Conservation (phyloP, 2,329 filamentous ascomycete genomes). For the Nothomitra cinnamomea region DNA sequence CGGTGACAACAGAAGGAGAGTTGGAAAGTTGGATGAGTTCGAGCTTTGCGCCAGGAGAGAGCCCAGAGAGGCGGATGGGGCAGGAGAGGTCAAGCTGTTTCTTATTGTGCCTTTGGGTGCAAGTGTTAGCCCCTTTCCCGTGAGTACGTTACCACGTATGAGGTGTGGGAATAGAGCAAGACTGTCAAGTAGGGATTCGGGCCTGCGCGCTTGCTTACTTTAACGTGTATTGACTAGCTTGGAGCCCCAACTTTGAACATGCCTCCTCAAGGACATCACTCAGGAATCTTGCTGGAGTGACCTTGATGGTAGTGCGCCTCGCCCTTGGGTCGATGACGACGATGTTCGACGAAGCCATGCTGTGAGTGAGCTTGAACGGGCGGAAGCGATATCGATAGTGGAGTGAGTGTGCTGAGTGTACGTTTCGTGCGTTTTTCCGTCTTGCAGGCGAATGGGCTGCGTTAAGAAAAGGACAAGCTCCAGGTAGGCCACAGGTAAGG, state of each 20-base stretch:
- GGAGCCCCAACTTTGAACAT: constrained; percentile 62
- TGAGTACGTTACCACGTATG: not conserved
- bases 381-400: not conserved
- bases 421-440: too few species aligned
- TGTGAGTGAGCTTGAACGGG: not conserved
- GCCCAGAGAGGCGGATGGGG: constrained; percentile 66
- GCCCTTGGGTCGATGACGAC: constrained; percentile 71
- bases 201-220: constrained; percentile 39
- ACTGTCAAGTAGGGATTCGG: constrained; percentile 2
- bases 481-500: too few species aligned
- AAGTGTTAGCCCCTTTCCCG: constrained; percentile 10
- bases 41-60: constrained; percentile 73
- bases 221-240: constrained; percentile 57
- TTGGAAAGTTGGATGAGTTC: constrained; percentile 79
- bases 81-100: constrained; percentile 74
- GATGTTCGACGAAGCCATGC: constrained; percentile 67
- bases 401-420: too few species aligned
- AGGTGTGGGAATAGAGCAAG: not conserved
- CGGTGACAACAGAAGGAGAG: constrained; percentile 68
- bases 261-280: constrained; percentile 78
- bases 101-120: constrained; percentile 49
- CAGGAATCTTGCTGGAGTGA: constrained; percentile 62
- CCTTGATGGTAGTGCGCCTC: constrained; percentile 65
- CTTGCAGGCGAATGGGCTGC: too few species aligned
- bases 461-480: too few species aligned